These are phyloP conservation scores for Penicillium coffeae DNA, from an alignment of 495 filamentous ascomycete genomes.

Conservation along the genomic window DNA sequence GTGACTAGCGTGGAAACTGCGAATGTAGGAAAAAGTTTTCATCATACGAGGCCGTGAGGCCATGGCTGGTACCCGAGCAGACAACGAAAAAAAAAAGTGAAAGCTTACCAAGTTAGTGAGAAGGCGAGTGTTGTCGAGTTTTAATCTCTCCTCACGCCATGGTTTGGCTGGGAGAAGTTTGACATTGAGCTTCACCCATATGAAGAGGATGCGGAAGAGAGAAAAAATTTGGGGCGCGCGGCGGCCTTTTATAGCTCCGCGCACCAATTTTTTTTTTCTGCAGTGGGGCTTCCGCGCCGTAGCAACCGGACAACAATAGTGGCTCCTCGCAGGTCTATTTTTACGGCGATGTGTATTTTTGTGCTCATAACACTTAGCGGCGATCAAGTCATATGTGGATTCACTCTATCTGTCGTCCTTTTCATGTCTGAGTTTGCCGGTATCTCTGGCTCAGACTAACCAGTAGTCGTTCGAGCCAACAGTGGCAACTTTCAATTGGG, in stretches of 20 bases:
- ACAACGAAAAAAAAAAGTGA: conserved; percentile 7
- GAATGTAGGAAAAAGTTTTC: conserved; percentile 50
- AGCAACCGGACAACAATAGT: background rate
- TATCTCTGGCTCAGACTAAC: too few relatives aligned
- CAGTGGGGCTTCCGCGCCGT: background rate
- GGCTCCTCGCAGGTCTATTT: too few relatives aligned
- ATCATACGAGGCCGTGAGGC: conserved; percentile 37
- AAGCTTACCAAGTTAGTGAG: conserved; percentile 24
- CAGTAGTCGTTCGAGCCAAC: conserved; percentile 2
- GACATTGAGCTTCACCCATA: conserved; percentile 1
- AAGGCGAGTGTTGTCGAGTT: conserved; percentile 1
- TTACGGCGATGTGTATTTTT: too few relatives aligned
- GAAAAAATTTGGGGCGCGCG: conserved; percentile 27
- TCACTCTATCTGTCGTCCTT: too few relatives aligned
- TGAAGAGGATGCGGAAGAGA: conserved; percentile 21
- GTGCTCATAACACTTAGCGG: too few relatives aligned
- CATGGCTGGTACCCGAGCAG: conserved; percentile 13
- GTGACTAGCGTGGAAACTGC: conserved; percentile 54
- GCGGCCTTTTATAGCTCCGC: conserved; percentile 33
- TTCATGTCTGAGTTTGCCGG: too few relatives aligned
- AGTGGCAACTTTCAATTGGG: background rate
- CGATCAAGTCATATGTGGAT: too few relatives aligned
- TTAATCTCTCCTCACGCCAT: background rate
- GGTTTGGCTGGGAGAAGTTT: background rate
- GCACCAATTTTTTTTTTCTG: background rate